Base-by-base conservation (phyloP, 331 rosid species). In the Spiraea crenata region DNA sequence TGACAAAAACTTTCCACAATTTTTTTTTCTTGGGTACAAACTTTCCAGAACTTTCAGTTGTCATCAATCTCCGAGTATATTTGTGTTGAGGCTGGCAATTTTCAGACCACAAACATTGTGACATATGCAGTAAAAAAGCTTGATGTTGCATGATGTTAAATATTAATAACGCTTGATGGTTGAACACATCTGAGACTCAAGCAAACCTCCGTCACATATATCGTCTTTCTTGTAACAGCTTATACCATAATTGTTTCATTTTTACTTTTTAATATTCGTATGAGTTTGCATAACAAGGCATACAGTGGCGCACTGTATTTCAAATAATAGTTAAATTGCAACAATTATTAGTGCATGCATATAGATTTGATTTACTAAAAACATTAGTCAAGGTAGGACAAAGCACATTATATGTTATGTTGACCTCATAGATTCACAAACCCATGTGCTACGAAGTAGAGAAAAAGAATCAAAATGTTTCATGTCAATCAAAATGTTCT, bases 381-480 rank as follows among this genome's bases (percentile, higher is more conserved):
- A 16, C 35, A 38, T 40, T 41, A n/a, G 17, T 20, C 63, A 44
- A 40, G 16, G 7, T 19, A 41, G 40, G 40, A 20, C 44, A 54
- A 57, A 16, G 59, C 37, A 47, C 12, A 2, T 57, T 73, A 12
- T 42, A 37, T 48, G 58, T 71, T 57, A 16, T 35, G 25, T 58
- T 72, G 48, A 35, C 37, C 60, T 47, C 50, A 57, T 10, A 17
- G 46, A 48, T 41, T 20, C 14, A 13, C 16, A 25, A 47, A 19
- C 79, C 79, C 74, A 48, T 75, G 79, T 57, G 52, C 73, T 55
- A 39, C 25, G 41, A 63, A 63, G 48, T 39, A 35, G 63, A 71
- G 31, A 25, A 64, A 5, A 47, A 19, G 65, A 74, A 74, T 57
- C 44, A 57, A 75, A 76, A 50, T 45, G 19, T 41, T 69, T 62